Conservation (phyloP, 1,139 yeast species). For the Dujonia santamariae region DNA sequence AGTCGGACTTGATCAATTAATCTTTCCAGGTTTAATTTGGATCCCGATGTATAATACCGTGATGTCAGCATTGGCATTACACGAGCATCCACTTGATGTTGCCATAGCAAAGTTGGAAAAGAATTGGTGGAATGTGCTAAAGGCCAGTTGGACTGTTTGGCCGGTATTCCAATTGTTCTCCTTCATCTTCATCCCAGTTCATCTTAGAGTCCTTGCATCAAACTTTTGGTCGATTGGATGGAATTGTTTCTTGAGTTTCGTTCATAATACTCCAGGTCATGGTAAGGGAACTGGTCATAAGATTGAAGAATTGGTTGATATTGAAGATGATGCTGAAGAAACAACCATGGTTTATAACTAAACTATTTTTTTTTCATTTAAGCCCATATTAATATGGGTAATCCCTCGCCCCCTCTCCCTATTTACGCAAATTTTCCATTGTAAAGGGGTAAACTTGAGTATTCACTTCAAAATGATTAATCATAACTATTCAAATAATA, state of each 20-base stretch:
- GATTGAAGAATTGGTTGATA: slow-evolving; percentile 40
- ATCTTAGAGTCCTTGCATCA: slow-evolving; percentile 36
- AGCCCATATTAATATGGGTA: neutral
- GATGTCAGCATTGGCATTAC: slow-evolving; percentile 37
- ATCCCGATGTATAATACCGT: slow-evolving; percentile 44
- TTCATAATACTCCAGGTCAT: slow-evolving; percentile 45
- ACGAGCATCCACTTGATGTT: slow-evolving; percentile 33
- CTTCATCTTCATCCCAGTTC: slow-evolving; percentile 39
- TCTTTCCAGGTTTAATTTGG: slow-evolving; percentile 36
- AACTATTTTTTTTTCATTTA: too few relatives aligned
- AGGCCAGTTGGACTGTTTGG: slow-evolving; percentile 45
- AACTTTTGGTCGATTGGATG: slow-evolving; percentile 45
- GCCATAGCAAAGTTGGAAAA: slow-evolving; percentile 31
- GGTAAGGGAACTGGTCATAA: slow-evolving; percentile 36
- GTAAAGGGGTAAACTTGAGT: too few relatives aligned
- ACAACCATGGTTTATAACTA: slow-evolving; percentile 27
- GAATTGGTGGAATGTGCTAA: slow-evolving; percentile 44
- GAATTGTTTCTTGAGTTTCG: slow-evolving; percentile 44
- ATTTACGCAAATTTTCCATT: neutral
- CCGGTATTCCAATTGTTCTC: slow-evolving; percentile 40
- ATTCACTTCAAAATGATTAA: too few relatives aligned
- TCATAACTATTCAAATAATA: too few relatives aligned
- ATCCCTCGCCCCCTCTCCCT: neutral
- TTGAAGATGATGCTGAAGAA: slow-evolving; percentile 32
- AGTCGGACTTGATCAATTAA: slow-evolving; percentile 35